Conservation (phyloP, 2,329 filamentous ascomycete genomes). For the Penicillium italicum region DNA sequence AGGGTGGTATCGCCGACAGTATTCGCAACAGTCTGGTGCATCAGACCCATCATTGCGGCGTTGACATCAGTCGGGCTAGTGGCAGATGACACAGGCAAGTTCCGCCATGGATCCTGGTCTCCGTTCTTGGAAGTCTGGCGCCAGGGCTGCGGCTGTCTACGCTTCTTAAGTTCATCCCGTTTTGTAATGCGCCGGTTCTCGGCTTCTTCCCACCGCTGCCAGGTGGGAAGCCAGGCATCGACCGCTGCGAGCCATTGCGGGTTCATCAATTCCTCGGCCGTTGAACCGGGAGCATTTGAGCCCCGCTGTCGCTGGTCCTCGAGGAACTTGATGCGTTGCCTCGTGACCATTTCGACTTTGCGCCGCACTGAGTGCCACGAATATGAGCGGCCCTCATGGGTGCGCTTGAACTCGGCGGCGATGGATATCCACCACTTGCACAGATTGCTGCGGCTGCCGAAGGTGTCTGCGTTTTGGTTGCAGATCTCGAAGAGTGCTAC, state of each 20-base stretch:
- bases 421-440: conserved; percentile 44
- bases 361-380: conserved; percentile 44
- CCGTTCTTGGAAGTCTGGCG: conserved; percentile 17
- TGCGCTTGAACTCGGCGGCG: conserved; percentile 37
- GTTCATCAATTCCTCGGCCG: conserved; percentile 32
- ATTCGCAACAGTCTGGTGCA: conserved; percentile 7
- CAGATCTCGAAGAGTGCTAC: conserved; percentile 42
- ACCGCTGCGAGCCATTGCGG: conserved; percentile 39
- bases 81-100: not conserved
- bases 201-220: conserved; percentile 39
- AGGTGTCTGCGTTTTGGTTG: conserved; percentile 36
- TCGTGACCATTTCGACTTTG: conserved; percentile 42
- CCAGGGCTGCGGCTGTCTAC: conserved; percentile 19
- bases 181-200: conserved; percentile 38
- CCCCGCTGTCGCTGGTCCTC: conserved; percentile 28
- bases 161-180: conserved; percentile 29
- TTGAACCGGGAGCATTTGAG: not conserved
- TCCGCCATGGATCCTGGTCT: conserved; percentile 12
- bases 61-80: conserved; percentile 1
- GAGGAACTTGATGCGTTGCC: conserved; percentile 41
- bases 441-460: conserved; percentile 41
- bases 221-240: conserved; percentile 42
- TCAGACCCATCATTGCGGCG: not conserved
- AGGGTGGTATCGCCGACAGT: conserved; percentile 6
- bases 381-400: conserved; percentile 38